These are phyloP conservation scores for Populus tremula DNA, from an alignment of 345 rosid species.

Conservation along the genomic window DNA sequence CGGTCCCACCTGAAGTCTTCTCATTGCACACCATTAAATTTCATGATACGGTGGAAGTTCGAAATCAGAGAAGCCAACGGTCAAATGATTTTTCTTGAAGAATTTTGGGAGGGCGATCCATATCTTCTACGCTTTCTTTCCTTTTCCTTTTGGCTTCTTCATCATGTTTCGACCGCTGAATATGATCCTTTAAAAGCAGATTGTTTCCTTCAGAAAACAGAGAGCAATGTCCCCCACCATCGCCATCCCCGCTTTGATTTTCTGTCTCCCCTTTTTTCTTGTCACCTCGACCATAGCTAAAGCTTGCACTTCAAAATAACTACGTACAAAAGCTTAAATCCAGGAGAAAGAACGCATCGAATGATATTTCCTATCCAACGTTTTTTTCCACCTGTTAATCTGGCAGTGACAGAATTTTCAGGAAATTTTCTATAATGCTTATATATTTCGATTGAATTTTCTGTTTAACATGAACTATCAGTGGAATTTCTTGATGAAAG, in stretches of 20 bases:
- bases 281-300: not conserved
- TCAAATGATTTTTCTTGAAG: not conserved
- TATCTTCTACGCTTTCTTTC: not conserved
- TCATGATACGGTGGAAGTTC: not conserved
- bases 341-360: not conserved
- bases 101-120: conserved; percentile 15
- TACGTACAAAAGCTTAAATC: not conserved
- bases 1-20: not conserved
- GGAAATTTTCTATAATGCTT: too few species aligned
- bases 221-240: conserved; percentile 5
- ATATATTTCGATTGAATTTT: too few species aligned
- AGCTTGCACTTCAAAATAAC: not conserved
- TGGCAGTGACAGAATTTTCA: too few species aligned
- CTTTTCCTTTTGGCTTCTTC: conserved; percentile 9
- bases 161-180: conserved; percentile 1
- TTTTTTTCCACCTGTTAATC: too few species aligned
- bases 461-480: too few species aligned
- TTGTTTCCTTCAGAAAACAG: conserved; percentile 22
- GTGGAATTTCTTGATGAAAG: not conserved
- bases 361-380: not conserved
- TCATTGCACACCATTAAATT: not conserved
- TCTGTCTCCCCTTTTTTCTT: conserved; percentile 16
- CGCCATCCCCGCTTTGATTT: conserved; percentile 24
- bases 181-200: conserved; percentile 7
- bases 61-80: not conserved